Conservation (phyloP, 2,329 filamentous ascomycete genomes). For the Fusarium multiceps region DNA sequence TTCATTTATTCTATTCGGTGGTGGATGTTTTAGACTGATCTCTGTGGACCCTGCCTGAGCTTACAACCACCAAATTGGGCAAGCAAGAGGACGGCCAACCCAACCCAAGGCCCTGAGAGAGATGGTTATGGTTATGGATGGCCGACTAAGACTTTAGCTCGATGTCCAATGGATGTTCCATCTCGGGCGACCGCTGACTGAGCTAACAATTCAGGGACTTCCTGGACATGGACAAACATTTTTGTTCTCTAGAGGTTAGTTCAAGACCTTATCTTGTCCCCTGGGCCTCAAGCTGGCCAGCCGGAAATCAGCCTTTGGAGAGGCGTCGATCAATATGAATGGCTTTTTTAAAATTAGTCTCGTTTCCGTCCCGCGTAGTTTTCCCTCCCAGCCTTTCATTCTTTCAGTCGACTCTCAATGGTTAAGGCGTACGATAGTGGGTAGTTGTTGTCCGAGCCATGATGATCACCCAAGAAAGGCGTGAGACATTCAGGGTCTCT, state of each 20-base stretch:
- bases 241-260: background rate
- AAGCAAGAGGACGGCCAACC: background rate
- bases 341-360: background rate
- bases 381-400: slow-evolving; percentile 14
- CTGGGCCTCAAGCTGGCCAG: slow-evolving; percentile 8
- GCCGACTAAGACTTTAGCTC: background rate
- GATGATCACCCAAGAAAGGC: slow-evolving; percentile 32
- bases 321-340: slow-evolving; percentile 8
- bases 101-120: background rate
- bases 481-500: slow-evolving; percentile 14
- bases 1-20: slow-evolving; percentile 26
- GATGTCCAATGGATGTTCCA: slow-evolving; percentile 7
- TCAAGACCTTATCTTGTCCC: slow-evolving; percentile 13
- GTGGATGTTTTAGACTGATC: slow-evolving; percentile 23
- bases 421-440: background rate
- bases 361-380: slow-evolving; percentile 30
- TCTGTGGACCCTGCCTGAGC: slow-evolving; percentile 18
- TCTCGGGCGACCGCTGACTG: slow-evolving; percentile 4
- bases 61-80: slow-evolving; percentile 9
- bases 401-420: background rate
- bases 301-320: slow-evolving; percentile 5
- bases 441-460: slow-evolving; percentile 19
- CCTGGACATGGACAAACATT: background rate
- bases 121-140: background rate
- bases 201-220: slow-evolving; percentile 17